A percentile compares a stretch with the other conserved stretches of the same genome.
phyloP scores from a whole-genome alignment of 2,329 filamentous ascomycete genomes.

The Penicillium hesseltinei region DNA sequence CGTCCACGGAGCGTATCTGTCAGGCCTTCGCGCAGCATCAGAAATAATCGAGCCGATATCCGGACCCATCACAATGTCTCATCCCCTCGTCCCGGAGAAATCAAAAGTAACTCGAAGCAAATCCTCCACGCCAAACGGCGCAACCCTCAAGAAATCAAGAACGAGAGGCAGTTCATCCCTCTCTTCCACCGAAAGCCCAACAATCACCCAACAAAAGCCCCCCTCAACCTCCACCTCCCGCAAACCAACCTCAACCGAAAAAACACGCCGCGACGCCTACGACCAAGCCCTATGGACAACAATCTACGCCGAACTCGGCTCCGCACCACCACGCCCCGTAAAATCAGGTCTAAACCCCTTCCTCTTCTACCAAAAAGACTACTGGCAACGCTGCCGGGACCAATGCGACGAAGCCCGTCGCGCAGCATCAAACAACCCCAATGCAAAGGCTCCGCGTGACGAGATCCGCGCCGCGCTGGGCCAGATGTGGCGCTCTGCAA shows the following conservation, averaged over 20 bases:
- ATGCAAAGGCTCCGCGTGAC: conserved; percentile 64
- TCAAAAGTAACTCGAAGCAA: conserved; percentile 48
- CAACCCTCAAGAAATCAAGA: conserved; percentile 7
- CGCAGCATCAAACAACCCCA: conserved; percentile 62
- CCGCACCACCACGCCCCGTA: conserved; percentile 67
- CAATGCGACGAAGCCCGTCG: conserved; percentile 69
- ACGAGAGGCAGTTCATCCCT: conserved; percentile 1
- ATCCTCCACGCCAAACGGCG: conserved; percentile 13
- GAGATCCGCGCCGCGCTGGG: conserved; percentile 84
- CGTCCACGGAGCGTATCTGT: conserved; percentile 93
- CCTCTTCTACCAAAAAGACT: conserved; percentile 79
- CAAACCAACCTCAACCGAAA: conserved; percentile 19
- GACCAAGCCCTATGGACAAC: conserved; percentile 57
- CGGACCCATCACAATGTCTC: conserved; percentile 74
- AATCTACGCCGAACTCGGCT: conserved; percentile 66
- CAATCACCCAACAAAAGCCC: conserved; percentile 1
- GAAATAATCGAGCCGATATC: conserved; percentile 79
- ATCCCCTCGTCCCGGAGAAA: conserved; percentile 65
- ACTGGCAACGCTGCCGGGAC: conserved; percentile 61
- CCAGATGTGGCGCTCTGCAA: conserved; percentile 83
- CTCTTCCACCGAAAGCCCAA: conserved; percentile 24
- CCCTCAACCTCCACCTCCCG: conserved; percentile 11
- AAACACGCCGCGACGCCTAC: conserved; percentile 48
- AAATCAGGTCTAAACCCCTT: conserved; percentile 82
- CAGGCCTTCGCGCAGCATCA: conserved; percentile 82